Evolutionary conservation across 352 stramenopile species (phyloP), one percentile per base, ranked within the genome.

Genomic region (Pythium utonaiense): DNA sequence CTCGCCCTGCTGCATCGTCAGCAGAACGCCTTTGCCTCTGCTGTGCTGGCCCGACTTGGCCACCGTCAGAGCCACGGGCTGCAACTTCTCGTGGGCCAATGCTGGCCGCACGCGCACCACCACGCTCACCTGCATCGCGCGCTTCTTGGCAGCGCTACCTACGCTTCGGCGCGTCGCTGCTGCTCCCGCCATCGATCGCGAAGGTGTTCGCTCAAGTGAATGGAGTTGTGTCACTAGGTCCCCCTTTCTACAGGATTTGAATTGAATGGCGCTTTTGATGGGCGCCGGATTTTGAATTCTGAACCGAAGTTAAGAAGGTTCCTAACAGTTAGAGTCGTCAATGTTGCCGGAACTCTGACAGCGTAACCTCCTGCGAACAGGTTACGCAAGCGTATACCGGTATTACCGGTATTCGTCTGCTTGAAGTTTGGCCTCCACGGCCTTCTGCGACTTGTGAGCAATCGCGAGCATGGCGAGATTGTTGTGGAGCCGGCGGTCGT

Each of bases 401-500:
- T 60, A 21, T 3, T 13, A 55, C 19, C 34, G 57, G 59, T 66
- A 62, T 19, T 25, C 2, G 9, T 55, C 36, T 14, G 38, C 51
- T 62, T 62, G 50, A 65, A 73, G 64, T 63, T 64, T 58, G 21
- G 16, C 3, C 14, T 42, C 14, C 1, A 72, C 62, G 12, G 60
- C 69, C 2, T 8, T 7, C 5, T 54, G 17, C 3, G 74, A 86
- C 3, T 66, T 72, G 5, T 57, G 55, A 6, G 76, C 76, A 10
- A 91, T 70, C 1, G 80, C 73, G 14, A 88, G 56, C 64, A 85
- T 69, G 12, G 78, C 82, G 22, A 91, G 33, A 53, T 91, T 91
- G 62, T 75, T 85, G 57, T 86, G 71, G 33, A 64, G 67, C 6
- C 79, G 82, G n/a, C 66, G 65, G 19, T 70, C 25, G 27, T 25